Base-by-base conservation (phyloP, 2,329 filamentous ascomycete genomes). In the Tolypocladium tropicale region DNA sequence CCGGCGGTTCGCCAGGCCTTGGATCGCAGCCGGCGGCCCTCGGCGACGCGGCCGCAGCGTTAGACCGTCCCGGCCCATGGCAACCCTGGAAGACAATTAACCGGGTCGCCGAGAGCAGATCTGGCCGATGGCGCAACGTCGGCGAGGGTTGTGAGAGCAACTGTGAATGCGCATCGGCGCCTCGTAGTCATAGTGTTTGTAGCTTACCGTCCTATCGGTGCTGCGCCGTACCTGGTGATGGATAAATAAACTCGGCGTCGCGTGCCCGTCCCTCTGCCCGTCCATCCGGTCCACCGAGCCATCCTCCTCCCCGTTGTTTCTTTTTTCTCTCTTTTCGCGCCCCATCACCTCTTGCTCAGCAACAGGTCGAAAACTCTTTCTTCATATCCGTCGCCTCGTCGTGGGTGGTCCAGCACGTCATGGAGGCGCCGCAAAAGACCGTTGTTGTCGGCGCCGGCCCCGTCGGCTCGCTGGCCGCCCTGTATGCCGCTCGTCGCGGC, bases 391-490 rank as follows among this genome's bases (percentile, higher is more conserved):
- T n/a, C n/a, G 18, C 46, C 46, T 32, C n/a, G 28, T 46, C 18
- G 28, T 28, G 6, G 46, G 46, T 33, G 43, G 43, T 16, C 43
- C 16, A 30, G 25, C 16, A 30, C 46, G 18, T 14, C 32, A 57
- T 57, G 56, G 39, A 48, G 25, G 36, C 53, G 21, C 53, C 56
- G 30, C 56, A 89, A 64, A 94, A 90, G 72, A 83, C 88, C 55
- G 80, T 95, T 23, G 81, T 99, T 51, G 86, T 99, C 52, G 94
- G 94, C 55, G 94, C 92, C 55, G 94, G 94, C 2, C 94, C 94
- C 0, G 94, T 99, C 9, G 94, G 94, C 41, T 90, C 92, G 12
- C 77, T 99, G 46, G 92, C 94, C 28, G 94, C 91, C 48, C 76
- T 99, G 6, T 99, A 97, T 75, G 93, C 94, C 55, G 93, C 94